Conservation (phyloP, 306 rosid genomes). For the Vicia sativa region DNA sequence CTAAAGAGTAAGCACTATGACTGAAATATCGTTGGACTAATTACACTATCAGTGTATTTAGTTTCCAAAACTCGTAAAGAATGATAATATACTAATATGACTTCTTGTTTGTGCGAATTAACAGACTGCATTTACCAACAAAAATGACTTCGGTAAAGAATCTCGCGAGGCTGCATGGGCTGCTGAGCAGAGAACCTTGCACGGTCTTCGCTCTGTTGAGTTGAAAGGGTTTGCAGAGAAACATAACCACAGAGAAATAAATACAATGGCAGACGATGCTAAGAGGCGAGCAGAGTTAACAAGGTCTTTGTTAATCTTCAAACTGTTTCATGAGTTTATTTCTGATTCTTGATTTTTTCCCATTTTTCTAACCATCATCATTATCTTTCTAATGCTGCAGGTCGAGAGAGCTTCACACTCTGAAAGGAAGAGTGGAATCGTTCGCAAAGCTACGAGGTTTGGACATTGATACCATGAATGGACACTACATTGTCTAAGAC, state of each 20-base stretch:
- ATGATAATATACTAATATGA: constrained; percentile 16
- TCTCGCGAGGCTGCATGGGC: constrained; percentile 79
- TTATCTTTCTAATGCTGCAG: constrained; percentile 39
- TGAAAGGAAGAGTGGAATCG: constrained; percentile 73
- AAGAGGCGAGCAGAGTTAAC: constrained; percentile 75
- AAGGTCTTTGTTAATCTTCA: constrained; percentile 48
- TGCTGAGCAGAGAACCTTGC: constrained; percentile 74
- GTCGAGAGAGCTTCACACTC: constrained; percentile 83
- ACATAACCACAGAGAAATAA: constrained; percentile 60
- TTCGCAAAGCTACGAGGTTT: constrained; percentile 67
- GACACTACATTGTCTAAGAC: constrained; percentile 66
- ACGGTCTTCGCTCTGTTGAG: constrained; percentile 56
- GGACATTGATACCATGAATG: constrained; percentile 70
- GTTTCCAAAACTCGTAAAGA: not conserved
- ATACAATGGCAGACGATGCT: constrained; percentile 77
- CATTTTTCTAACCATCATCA: not conserved
- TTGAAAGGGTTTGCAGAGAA: constrained; percentile 50
- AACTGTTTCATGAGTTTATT: constrained; percentile 13
- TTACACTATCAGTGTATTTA: not conserved
- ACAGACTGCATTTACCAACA: constrained; percentile 76
- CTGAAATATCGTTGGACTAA: not conserved
- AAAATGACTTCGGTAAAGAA: constrained; percentile 73
- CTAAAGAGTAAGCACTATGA: constrained; percentile 59
- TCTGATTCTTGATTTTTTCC: not conserved
- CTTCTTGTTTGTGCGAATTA: constrained; percentile 30